Evolutionary conservation across 371 early-diverging fungal species (phyloP), one percentile per base, ranked within the genome.

Genomic region (Mortierella sp.): DNA sequence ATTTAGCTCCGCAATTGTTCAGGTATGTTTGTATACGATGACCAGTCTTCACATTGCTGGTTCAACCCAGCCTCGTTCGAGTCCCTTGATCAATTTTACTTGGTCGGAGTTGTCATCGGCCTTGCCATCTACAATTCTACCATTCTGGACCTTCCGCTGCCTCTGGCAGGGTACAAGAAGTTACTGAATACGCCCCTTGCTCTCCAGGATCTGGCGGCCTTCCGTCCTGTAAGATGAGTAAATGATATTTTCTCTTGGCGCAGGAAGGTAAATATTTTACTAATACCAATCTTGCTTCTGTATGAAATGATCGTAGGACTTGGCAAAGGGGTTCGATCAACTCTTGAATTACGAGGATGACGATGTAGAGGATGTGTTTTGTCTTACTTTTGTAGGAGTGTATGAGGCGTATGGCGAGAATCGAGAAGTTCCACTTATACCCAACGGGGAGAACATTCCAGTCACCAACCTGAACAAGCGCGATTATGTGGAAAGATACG

Each of bases 41-140:
- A 96, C 55, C 93, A 94, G 55, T 88, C 91, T 2, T 85, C 87
- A n/a, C 84, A 94, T 10, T 96, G 94, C 71, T 96, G 98, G 96
- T 96, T 98, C 76, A 98, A 96, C 76, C 94, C 96, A 26, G 89
- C 90, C 4, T 88, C 90, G 58, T 90, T 95, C 58, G 98, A 97
- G 82, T 88, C 93, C 15, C 90, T 90, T 47, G 96, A 96, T 78
- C 93, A 93, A 83, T 99, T 93, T 83, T 96, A 94, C 68, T 83
- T 99, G 56, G 95, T 96, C 2, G 99, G 99, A 28, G 90, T 94
- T 15, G 91, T 99, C 19, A 89, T 98, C 32, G 99, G 98, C 0
- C 80, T 98, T 58, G 96, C 97, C 23, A 93, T 99, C 22, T 96
- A 97, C 82, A 97, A 99, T 80, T 93, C 93, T 26, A 95, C 92